Evolutionary conservation across 352 stramenopile genomes (phyloP).

Genomic region (Phytopythium ostracodes): DNA sequence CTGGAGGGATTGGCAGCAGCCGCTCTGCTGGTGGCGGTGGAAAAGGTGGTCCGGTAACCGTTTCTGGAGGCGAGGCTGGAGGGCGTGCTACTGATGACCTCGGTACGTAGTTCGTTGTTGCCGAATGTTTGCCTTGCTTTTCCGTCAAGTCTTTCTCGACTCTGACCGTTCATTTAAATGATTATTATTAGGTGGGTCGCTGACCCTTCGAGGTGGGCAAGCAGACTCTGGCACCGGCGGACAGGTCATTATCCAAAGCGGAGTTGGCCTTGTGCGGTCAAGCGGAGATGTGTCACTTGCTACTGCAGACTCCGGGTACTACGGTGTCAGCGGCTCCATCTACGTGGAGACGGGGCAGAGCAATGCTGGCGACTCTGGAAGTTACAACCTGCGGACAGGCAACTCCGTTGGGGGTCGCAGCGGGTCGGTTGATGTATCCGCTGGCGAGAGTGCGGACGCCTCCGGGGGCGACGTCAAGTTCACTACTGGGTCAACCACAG

Average conservation of each 20-base stretch:
- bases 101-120: slow-evolving; percentile 24
- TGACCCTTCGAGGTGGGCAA: slow-evolving; percentile 42
- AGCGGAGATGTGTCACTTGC: slow-evolving; percentile 60
- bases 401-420: slow-evolving; percentile 43
- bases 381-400: slow-evolving; percentile 50
- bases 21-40: slow-evolving; percentile 38
- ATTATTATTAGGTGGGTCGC: slow-evolving; percentile 26
- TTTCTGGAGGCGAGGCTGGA: slow-evolving; percentile 52
- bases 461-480: slow-evolving; percentile 77
- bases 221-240: slow-evolving; percentile 48
- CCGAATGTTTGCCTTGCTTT: slow-evolving; percentile 1
- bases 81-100: slow-evolving; percentile 35
- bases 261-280: slow-evolving; percentile 30
- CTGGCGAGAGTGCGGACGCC: slow-evolving; percentile 48
- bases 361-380: slow-evolving; percentile 50
- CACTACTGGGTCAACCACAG: slow-evolving; percentile 46
- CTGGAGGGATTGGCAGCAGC: slow-evolving; percentile 43
- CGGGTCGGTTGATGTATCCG: slow-evolving; percentile 36
- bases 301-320: slow-evolving; percentile 58
- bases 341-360: slow-evolving; percentile 51
- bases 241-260: slow-evolving; percentile 38
- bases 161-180: neutral
- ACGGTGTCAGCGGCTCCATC: slow-evolving; percentile 72
- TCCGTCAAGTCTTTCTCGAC: slow-evolving; percentile 6
- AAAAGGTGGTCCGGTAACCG: slow-evolving; percentile 48